A percentile compares a stretch with the other conserved stretches of the same genome.
These are phyloP conservation scores for Xerocomus cyaneibrunnescens DNA, from an alignment of 1,284 basidiomycete species.

Conservation along the genomic window DNA sequence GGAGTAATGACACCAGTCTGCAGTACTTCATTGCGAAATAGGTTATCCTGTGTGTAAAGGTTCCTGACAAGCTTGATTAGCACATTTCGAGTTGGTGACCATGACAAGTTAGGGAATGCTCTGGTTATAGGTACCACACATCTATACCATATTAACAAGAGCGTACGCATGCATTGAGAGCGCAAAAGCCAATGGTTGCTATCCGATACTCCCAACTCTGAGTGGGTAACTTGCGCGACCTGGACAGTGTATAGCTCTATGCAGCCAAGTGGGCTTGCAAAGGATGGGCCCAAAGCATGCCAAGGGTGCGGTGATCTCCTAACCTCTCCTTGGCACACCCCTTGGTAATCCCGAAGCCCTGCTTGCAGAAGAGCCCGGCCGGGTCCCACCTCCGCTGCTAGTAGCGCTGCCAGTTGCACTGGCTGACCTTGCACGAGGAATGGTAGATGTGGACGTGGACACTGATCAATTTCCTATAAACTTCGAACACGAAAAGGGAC, in stretches of 20 bases:
- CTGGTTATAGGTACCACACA: neutral
- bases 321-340: constrained; percentile 29
- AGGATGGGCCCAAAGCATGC: neutral
- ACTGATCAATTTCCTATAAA: constrained; percentile 19
- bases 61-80: neutral
- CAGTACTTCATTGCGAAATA: neutral
- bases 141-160: constrained; percentile 2
- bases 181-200: neutral
- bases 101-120: neutral
- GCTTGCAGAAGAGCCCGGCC: constrained; percentile 26
- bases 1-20: no score
- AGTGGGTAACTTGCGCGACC: constrained; percentile 2
- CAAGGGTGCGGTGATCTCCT: neutral
- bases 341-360: constrained; percentile 30
- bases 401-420: constrained; percentile 31
- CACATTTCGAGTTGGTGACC: neutral
- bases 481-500: neutral
- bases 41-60: neutral
- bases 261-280: neutral
- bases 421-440: constrained; percentile 27
- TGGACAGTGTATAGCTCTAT: neutral
- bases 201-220: neutral
- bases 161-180: constrained; percentile 3
- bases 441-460: constrained; percentile 17
- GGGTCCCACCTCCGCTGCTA: constrained; percentile 18